A percentile compares a stretch with the other conserved stretches of the same genome.
These are phyloP conservation scores for Alternaria sp. DNA, from an alignment of 2,329 filamentous ascomycete species.

Conservation along the genomic window DNA sequence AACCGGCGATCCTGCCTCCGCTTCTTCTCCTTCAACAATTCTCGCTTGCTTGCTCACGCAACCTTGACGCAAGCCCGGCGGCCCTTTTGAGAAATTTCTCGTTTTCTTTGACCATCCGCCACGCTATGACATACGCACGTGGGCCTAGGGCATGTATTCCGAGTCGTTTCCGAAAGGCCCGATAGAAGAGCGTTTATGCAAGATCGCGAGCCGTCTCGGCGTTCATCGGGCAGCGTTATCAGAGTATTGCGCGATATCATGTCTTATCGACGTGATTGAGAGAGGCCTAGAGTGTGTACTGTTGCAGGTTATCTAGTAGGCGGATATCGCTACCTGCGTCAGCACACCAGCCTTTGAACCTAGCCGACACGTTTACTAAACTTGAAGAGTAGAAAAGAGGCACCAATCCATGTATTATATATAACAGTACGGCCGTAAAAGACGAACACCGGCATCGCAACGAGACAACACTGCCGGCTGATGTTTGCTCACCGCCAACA, in stretches of 20 bases:
- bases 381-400: neutral
- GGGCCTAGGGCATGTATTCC: slow-evolving; percentile 12
- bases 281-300: neutral
- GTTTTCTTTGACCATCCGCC: neutral
- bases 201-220: slow-evolving; percentile 13
- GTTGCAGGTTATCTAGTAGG: neutral
- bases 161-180: slow-evolving; percentile 16
- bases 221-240: slow-evolving; percentile 13
- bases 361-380: neutral
- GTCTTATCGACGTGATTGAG: neutral
- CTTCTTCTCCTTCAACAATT: neutral
- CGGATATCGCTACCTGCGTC: neutral
- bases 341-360: neutral
- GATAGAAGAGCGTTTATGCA: slow-evolving; percentile 15
- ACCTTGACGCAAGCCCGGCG: neutral
- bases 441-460: neutral
- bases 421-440: neutral
- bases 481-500: slow-evolving; percentile 17
- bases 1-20: slow-evolving; percentile 4
- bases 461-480: neutral
- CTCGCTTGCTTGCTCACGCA: neutral
- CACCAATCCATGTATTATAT: neutral
- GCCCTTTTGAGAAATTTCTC: neutral
- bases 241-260: slow-evolving; percentile 11
- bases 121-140: slow-evolving; percentile 9